These are phyloP conservation scores for Pterulicium gracile DNA, from an alignment of 1,284 basidiomycete species.

Conservation along the genomic window DNA sequence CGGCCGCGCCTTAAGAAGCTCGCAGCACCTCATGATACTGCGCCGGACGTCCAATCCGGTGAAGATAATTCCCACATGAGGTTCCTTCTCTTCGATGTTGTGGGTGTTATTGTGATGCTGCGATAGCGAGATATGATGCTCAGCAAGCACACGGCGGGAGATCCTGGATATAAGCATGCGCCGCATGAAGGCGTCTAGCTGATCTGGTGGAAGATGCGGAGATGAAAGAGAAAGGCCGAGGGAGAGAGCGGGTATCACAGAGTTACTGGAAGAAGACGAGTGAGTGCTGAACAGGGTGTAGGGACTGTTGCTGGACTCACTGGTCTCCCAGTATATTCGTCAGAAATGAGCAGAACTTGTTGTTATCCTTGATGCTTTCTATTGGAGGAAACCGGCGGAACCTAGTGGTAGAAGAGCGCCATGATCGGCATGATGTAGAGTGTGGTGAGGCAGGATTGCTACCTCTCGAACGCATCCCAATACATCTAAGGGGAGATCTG, in stretches of 20 bases:
- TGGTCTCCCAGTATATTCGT: constrained; percentile 63
- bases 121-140: constrained; percentile 83
- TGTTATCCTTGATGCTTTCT: constrained; percentile 67
- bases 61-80: constrained; percentile 82
- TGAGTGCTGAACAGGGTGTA: too few relatives aligned
- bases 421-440: background rate
- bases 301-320: constrained; percentile 38
- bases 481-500: constrained; percentile 42
- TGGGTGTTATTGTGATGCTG: constrained; percentile 28
- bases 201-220: constrained; percentile 65
- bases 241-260: constrained; percentile 69
- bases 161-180: constrained; percentile 88
- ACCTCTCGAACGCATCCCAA: constrained; percentile 79
- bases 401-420: constrained; percentile 32
- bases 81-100: constrained; percentile 24
- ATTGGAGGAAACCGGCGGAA: constrained; percentile 72
- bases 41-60: constrained; percentile 63
- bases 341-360: constrained; percentile 68
- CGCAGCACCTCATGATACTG: constrained; percentile 60
- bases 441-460: constrained; percentile 9
- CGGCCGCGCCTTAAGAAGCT: constrained; percentile 44
- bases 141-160: constrained; percentile 79
- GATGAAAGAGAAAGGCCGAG: constrained; percentile 73
- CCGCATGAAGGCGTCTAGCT: constrained; percentile 81
- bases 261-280: constrained; percentile 34